Conservation (phyloP, 1,284 basidiomycete genomes). For the Ustilago loliicola region DNA sequence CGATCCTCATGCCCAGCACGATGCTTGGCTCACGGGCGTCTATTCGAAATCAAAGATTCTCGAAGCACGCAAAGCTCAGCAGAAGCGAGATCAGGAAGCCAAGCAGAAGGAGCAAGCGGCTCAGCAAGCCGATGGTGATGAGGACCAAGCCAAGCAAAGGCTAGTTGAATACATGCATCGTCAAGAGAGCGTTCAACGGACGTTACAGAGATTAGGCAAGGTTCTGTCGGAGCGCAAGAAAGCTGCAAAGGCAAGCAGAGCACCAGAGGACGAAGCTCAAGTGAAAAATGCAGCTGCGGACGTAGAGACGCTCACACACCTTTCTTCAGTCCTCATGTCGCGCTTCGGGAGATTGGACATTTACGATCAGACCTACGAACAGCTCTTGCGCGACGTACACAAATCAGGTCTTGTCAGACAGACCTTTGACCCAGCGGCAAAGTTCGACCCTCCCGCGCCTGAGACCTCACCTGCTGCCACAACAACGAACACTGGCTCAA, state of each 20-base stretch:
- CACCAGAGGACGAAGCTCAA: slow-evolving; percentile 1
- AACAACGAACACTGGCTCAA: background rate
- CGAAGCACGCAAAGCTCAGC: slow-evolving; percentile 76
- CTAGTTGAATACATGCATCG: slow-evolving; percentile 80
- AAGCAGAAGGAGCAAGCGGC: slow-evolving; percentile 73
- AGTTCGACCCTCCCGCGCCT: slow-evolving; percentile 20
- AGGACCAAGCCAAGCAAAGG: slow-evolving; percentile 73
- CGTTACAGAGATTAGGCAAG: slow-evolving; percentile 85
- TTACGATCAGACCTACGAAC: slow-evolving; percentile 67
- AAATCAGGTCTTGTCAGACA: slow-evolving; percentile 59
- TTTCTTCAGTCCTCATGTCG: slow-evolving; percentile 64
- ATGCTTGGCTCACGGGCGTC: slow-evolving; percentile 92
- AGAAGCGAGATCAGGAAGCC: slow-evolving; percentile 75
- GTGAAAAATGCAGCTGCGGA: slow-evolving; percentile 25
- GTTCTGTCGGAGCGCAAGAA: slow-evolving; percentile 71
- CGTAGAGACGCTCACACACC: slow-evolving; percentile 61
- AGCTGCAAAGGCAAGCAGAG: slow-evolving; percentile 74
- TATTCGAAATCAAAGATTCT: slow-evolving; percentile 85
- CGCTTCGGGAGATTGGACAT: slow-evolving; percentile 62
- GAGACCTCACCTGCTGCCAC: background rate
- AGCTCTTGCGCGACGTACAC: slow-evolving; percentile 58
- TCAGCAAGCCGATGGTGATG: slow-evolving; percentile 79
- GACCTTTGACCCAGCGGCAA: slow-evolving; percentile 64
- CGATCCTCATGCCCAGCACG: slow-evolving; percentile 91
- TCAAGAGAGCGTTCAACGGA: slow-evolving; percentile 90